A percentile compares a stretch with the other conserved stretches of the same genome.
phyloP scores from a whole-genome alignment of 371 early-diverging fungal genomes.

The Mortierella sp. region DNA sequence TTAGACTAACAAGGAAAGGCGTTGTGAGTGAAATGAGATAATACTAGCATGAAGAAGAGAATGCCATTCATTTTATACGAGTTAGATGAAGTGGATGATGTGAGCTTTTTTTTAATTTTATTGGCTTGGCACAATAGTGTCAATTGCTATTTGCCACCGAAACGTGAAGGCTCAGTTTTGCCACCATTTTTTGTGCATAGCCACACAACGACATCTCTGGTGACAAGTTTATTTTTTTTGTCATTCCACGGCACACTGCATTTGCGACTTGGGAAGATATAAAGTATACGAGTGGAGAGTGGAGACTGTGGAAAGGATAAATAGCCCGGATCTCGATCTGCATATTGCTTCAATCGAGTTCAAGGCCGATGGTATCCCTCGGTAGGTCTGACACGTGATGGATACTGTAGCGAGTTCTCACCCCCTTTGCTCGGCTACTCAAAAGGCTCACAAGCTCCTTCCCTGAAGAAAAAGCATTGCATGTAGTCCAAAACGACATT shows the following conservation, averaged over 20 bases:
- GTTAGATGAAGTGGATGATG: neutral
- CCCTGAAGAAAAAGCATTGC: no score
- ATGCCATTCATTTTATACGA: neutral
- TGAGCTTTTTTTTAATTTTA: neutral
- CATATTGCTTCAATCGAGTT: constrained; percentile 1
- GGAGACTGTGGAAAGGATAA: neutral
- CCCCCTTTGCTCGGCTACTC: no score
- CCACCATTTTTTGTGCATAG: constrained; percentile 16
- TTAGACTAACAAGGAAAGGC: no score
- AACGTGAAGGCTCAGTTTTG: constrained; percentile 1
- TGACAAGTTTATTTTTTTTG: no score
- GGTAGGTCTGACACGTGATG: constrained; percentile 8
- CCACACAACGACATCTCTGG: constrained; percentile 3
- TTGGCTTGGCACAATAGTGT: no score
- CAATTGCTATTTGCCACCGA: neutral
- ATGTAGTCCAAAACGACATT: no score
- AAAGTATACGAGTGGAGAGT: neutral
- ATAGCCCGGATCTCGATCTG: neutral
- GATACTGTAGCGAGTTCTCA: neutral
- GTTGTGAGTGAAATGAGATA: neutral
- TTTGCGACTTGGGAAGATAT: no score
- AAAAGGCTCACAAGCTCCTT: no score
- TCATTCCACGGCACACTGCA: no score
- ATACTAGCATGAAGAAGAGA: neutral
- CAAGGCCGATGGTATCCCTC: neutral